phyloP scores from a whole-genome alignment of 139 green algal genomes.

The Tetraselmis striata region DNA sequence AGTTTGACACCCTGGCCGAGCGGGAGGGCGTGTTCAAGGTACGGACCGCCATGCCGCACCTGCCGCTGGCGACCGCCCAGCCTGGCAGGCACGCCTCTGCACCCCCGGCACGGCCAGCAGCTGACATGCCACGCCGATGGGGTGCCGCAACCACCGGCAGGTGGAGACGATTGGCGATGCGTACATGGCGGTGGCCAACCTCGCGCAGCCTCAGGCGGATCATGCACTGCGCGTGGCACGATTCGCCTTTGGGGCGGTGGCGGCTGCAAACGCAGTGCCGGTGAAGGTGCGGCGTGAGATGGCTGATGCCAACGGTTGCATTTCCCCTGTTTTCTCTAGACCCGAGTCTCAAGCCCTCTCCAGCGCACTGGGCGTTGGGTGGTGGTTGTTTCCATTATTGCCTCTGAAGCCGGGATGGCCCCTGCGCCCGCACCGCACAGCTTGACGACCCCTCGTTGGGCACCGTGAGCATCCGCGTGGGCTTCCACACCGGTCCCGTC shows the following conservation, averaged over 20 bases:
- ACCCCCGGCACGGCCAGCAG: no score
- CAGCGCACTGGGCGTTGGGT: no score
- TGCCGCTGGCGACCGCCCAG: no score
- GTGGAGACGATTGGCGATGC: constrained; percentile 27
- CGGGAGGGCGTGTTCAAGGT: constrained; percentile 24
- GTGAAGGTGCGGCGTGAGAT: no score
- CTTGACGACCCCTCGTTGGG: not conserved
- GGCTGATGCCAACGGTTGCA: no score
- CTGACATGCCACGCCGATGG: not conserved
- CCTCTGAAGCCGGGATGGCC: no score
- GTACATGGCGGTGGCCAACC: constrained; percentile 24
- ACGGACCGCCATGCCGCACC: no score
- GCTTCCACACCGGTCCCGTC: constrained; percentile 25
- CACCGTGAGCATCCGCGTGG: constrained; percentile 10
- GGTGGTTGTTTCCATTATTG: no score
- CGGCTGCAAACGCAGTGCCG: constrained; percentile 9
- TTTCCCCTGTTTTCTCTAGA: no score
- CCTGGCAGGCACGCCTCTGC: no score
- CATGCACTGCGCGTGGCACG: constrained; percentile 14
- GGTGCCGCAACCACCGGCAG: not conserved
- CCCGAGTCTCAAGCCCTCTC: no score
- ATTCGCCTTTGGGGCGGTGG: constrained; percentile 16
- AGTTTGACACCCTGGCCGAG: constrained; percentile 24
- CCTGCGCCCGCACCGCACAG: no score
- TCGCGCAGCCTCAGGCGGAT: constrained; percentile 13